Evolutionary conservation across 768 basidiomycete genomes (phyloP).

Genomic region (Mycena maculata): DNA sequence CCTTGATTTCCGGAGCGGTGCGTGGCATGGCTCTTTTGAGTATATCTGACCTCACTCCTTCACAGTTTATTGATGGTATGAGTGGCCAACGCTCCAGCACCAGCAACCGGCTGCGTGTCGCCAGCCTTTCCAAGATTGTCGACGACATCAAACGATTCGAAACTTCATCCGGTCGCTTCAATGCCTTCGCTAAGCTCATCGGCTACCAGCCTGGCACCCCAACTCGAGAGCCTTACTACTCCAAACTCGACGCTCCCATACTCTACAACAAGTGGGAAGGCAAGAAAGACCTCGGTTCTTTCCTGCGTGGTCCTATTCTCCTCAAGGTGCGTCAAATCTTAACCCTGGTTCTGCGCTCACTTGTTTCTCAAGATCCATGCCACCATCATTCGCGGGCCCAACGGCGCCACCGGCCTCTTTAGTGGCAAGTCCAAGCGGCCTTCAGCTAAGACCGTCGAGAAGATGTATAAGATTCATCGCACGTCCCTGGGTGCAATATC

Average conservation of each 20-base stretch:
- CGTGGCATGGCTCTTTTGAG: background rate
- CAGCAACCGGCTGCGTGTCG: background rate
- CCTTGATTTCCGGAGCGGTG: constrained; percentile 5
- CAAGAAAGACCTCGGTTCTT: too few species aligned
- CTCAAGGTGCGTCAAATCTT: background rate
- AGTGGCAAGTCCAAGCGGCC: too few species aligned
- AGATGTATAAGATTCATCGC: background rate
- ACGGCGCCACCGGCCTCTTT: constrained; percentile 5
- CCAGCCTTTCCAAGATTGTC: background rate
- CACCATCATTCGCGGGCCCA: constrained; percentile 10
- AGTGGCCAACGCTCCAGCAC: too few species aligned
- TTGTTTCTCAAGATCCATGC: constrained; percentile 9
- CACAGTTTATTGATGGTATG: background rate
- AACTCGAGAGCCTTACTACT: background rate
- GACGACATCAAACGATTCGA: background rate
- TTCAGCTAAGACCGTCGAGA: background rate
- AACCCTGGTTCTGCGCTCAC: too few species aligned
- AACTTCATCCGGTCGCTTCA: background rate
- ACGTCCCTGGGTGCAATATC: background rate
- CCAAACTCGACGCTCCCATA: too few species aligned
- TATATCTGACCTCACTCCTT: background rate
- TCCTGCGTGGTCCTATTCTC: too few species aligned
- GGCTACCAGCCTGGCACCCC: constrained; percentile 1
- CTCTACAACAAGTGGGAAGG: too few species aligned
- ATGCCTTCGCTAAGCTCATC: constrained; percentile 6